Conservation (phyloP, 2,329 filamentous ascomycete genomes). For the Botrytis paeoniae region DNA sequence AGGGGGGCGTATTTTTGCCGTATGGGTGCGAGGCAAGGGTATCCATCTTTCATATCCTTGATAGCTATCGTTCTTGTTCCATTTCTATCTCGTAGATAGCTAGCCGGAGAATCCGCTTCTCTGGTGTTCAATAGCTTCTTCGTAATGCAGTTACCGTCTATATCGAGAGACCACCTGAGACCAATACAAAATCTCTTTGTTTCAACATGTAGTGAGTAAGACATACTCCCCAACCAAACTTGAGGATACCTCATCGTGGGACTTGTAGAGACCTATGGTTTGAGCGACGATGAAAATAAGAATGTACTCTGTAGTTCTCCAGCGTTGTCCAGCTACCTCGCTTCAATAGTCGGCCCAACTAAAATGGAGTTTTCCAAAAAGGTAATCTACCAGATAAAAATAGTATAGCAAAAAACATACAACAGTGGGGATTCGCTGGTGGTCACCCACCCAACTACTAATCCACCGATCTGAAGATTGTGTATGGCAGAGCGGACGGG, state of each 20-base stretch:
- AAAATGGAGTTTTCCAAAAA: neutral
- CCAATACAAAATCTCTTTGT: neutral
- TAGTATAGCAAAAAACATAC: neutral
- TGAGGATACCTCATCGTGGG: neutral
- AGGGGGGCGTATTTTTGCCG: neutral
- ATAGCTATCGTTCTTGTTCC: neutral
- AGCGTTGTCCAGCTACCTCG: neutral
- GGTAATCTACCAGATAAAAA: neutral
- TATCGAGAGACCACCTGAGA: neutral
- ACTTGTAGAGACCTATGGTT: neutral
- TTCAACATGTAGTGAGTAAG: neutral
- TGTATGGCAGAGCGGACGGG: conserved; percentile 14
- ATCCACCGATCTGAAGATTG: conserved; percentile 12
- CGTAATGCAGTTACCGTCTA: neutral
- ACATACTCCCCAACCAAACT: neutral
- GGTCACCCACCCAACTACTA: conserved; percentile 9
- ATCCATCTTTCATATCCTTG: neutral
- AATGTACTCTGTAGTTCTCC: neutral
- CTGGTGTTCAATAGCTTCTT: neutral
- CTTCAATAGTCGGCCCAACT: neutral
- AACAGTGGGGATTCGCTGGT: conserved; percentile 5
- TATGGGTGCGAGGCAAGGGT: neutral
- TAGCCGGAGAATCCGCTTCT: neutral
- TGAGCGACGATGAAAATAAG: neutral
- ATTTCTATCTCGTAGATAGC: neutral